Percentiles rank a stretch among this genome's conserved stretches.
Evolutionary conservation across 177 flowering plant genomes (phyloP).

Genomic region (Telopea speciosissima): DNA sequence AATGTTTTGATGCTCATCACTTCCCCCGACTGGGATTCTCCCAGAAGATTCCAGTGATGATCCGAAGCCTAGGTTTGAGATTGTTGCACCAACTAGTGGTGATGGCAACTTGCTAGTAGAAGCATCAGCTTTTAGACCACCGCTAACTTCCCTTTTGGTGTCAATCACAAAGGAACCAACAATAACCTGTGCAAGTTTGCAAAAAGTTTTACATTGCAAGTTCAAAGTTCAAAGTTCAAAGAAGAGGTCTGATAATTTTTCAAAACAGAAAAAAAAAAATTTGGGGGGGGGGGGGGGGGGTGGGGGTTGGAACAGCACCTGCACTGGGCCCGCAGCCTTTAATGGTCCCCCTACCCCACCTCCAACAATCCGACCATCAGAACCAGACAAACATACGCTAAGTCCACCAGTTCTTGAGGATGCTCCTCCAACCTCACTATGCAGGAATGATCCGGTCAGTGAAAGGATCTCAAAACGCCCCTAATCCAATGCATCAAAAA

Average conservation of each 20-base stretch:
- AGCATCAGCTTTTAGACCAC: conserved; percentile 38
- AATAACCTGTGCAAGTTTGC: conserved; percentile 42
- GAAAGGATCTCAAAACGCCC: conserved; percentile 84
- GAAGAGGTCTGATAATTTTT: background rate
- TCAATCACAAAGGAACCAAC: conserved; percentile 59
- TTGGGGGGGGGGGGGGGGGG: no score
- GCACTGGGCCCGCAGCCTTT: conserved; percentile 80
- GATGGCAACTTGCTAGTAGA: conserved; percentile 36
- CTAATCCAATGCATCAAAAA: conserved; percentile 27
- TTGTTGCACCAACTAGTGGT: conserved; percentile 30
- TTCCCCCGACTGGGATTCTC: conserved; percentile 31
- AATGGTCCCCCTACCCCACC: conserved; percentile 88
- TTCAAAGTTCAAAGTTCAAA: background rate
- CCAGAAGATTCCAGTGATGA: conserved; percentile 38
- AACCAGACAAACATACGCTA: conserved; percentile 64
- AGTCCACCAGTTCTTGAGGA: conserved; percentile 70
- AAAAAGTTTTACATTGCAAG: background rate
- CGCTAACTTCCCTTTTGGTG: conserved; percentile 35
- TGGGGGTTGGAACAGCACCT: conserved; percentile 46
- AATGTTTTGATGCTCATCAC: conserved; percentile 38
- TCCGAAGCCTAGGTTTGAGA: conserved; percentile 35
- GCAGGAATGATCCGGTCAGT: conserved; percentile 73
- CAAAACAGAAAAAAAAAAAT: background rate
- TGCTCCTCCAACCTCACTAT: conserved; percentile 53
- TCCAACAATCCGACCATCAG: conserved; percentile 79